Evolutionary conservation across 2,329 filamentous ascomycete species (phyloP), one percentile per base, ranked within the genome.

Genomic region (Boeremia exigua): DNA sequence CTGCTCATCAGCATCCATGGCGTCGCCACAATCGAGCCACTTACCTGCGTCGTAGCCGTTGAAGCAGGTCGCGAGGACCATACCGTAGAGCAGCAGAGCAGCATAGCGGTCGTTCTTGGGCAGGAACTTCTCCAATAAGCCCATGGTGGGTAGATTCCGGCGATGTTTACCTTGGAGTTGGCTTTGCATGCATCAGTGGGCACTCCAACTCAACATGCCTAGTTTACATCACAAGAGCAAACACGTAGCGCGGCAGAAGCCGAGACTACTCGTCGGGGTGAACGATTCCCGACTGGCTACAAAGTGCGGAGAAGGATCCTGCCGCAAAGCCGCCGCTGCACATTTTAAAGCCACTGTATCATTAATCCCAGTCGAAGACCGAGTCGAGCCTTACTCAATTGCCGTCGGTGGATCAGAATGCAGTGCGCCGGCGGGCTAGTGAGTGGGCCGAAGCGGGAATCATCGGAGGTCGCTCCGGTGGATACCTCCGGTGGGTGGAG

Each of bases 21-120:
- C n/a, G n/a, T 17, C 2, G 12, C 25, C 12, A 5, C 2, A 8
- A 7, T 7, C 2, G 4, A 1, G 23, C 8, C 12, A 39, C 25
- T 27, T 51, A 44, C 46, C 33, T n/a, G 55, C 55, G 50, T 58
- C 51, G 27, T 55, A 48, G n/a, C 43, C 56, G 15, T 58, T 58
- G 29, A 54, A 55, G 28, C 43, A 51, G 2, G 56, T 58, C 14
- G 47, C 47, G 32, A 58, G 42, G 25, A 52, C 50, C 47, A 58
- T 54, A 14, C 40, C 49, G 15, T 50, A 58, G 4, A 57, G 45
- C 19, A 58, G 29, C 19, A 58, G n/a, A 42, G 45, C 44, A 27
- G 54, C 54, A 53, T 52, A 48, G 29, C 46, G 50, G 27, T 54
- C 39, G 11, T 58, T 54, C 9, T 47, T 47, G 4, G 55, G 45